Evolutionary conservation across 257 asterid species (phyloP).

Genomic region (Phtheirospermum japonicum): DNA sequence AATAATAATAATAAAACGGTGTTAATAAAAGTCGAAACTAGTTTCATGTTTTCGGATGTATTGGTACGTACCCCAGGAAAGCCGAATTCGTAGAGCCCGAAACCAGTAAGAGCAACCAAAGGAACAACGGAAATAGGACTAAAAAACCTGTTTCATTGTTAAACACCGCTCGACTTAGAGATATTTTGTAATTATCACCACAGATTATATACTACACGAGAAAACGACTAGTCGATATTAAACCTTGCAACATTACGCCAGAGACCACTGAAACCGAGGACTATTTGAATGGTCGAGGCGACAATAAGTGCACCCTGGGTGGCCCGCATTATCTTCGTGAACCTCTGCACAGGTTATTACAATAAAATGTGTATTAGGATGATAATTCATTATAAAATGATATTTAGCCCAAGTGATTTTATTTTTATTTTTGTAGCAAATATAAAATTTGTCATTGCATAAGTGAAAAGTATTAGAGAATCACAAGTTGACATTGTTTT

Average conservation of each 20-base stretch:
- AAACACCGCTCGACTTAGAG: not conserved
- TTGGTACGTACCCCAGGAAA: conserved; percentile 67
- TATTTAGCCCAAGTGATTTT: not conserved
- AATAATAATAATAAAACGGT: not conserved
- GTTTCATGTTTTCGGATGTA: not conserved
- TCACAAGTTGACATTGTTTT: too few relatives aligned
- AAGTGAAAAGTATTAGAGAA: too few relatives aligned
- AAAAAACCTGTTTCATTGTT: conserved; percentile 40
- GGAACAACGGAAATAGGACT: conserved; percentile 87
- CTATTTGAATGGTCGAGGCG: conserved; percentile 79
- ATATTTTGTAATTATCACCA: not conserved
- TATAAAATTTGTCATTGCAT: too few relatives aligned
- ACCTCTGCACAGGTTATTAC: conserved; percentile 45
- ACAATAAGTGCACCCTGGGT: conserved; percentile 82
- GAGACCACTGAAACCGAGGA: conserved; percentile 88
- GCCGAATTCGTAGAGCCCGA: conserved; percentile 74
- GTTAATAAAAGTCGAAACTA: too few relatives aligned
- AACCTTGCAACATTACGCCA: conserved; percentile 81
- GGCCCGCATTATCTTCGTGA: conserved; percentile 84
- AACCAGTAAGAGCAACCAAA: conserved; percentile 67
- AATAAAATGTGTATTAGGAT: conserved; percentile 4
- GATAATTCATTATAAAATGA: not conserved
- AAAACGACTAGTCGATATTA: too few relatives aligned
- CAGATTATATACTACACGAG: too few relatives aligned
- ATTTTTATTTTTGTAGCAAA: too few relatives aligned